Evolutionary conservation across 2,329 filamentous ascomycete species (phyloP), one percentile per base, ranked within the genome.

Genomic region (Alternaria arbusti): DNA sequence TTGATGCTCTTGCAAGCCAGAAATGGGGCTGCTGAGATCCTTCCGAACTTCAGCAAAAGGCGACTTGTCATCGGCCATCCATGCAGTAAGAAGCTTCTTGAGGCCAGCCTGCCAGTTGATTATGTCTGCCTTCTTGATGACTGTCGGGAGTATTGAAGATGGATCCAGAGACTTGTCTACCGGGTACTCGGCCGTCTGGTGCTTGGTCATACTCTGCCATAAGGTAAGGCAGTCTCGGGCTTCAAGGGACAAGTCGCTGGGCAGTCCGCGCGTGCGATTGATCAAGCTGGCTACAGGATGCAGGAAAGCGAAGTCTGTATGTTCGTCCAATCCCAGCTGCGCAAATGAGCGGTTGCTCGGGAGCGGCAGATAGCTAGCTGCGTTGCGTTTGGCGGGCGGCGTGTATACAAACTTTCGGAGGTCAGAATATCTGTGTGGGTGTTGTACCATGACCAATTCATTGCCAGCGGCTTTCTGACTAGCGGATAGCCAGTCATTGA

Each of bases 361-460:
- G 1, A 91, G 76, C 0, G 86, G 87, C 11, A 83, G 72, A 69
- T 91, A 91, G 0, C 74, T 69, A 30, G 66, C 52, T n/a, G 63
- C 11, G 23, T 61, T 43, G 79, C 73, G 0, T 11, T 69, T 64
- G 84, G 61, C 57, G 13, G 84, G 3, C 36, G 88, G 84, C 0
- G 82, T 77, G 75, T 91, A 93, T 36, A 88, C 78, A 69, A 91
- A 94, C 71, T 93, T 93, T n/a, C 91, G 85, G 2, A 95, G 81
- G 74, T 95, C 91, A 0, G 90, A 94, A 78, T 94, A 94, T 51
- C 92, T 85, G 36, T 89, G 86, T 1, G 82, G 82, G 71, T 94
- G 90, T 46, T 89, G 82, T 12, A 94, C 87, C 85, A 91, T 91
- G 22, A 86, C 86, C 13, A 94, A 74, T 0, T 90, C 84, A 44